phyloP scores from a whole-genome alignment of 805 yeast species.

The Wickerhamomyces chambardii region DNA sequence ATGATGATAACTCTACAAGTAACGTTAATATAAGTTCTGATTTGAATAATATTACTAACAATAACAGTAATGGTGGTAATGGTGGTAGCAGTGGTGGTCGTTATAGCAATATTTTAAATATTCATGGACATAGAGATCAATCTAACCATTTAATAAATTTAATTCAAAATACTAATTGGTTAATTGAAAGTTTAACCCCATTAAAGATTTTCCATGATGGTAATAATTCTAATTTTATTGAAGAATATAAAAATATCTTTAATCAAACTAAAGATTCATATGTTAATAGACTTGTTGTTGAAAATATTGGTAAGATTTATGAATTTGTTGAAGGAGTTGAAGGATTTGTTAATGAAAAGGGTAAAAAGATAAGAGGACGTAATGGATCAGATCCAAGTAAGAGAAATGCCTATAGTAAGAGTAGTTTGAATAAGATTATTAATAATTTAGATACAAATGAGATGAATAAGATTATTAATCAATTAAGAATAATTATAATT shows the following conservation, averaged over 20 bases:
- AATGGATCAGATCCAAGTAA: slow-evolving; percentile 35
- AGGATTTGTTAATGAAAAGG: slow-evolving; percentile 28
- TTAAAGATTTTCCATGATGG: slow-evolving; percentile 13
- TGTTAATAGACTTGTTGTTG: slow-evolving; percentile 34
- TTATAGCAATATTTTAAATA: background rate
- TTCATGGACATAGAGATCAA: slow-evolving; percentile 18
- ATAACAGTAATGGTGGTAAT: slow-evolving; percentile 5
- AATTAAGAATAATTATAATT: slow-evolving; percentile 46
- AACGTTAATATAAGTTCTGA: no score
- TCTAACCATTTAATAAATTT: slow-evolving; percentile 34
- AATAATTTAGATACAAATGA: slow-evolving; percentile 50
- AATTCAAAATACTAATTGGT: slow-evolving; percentile 44
- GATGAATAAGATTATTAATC: slow-evolving; percentile 42
- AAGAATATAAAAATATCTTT: slow-evolving; percentile 15
- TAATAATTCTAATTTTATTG: slow-evolving; percentile 17
- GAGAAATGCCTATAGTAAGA: slow-evolving; percentile 56
- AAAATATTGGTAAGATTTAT: slow-evolving; percentile 58
- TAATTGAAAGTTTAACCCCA: slow-evolving; percentile 31
- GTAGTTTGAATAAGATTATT: slow-evolving; percentile 48
- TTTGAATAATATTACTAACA: no score
- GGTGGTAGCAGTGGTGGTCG: background rate
- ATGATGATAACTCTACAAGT: no score
- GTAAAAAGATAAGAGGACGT: slow-evolving; percentile 1
- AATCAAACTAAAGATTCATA: slow-evolving; percentile 29
- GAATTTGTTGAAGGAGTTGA: slow-evolving; percentile 61